Evolutionary conservation across 2,329 filamentous ascomycete genomes (phyloP), one percentile per base, ranked within the genome.

Genomic region (Aspergillus niger): DNA sequence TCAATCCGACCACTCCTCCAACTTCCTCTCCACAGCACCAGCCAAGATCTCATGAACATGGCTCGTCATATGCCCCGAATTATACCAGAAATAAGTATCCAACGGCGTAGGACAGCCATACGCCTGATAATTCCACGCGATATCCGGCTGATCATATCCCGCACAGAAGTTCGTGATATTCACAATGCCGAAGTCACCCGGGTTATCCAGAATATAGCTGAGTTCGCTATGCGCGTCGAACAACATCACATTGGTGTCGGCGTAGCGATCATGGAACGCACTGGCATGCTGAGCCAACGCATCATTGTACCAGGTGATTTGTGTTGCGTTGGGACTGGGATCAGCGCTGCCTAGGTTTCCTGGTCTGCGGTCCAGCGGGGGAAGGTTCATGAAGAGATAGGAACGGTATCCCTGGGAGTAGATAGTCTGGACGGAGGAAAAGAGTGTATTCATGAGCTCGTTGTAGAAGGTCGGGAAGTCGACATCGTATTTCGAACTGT

Each of bases 361-460:
- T 1, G 75, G 74, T 5, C 77, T 80, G 10, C 80, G 77, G 63
- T 85, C 78, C 1, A 84, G 68, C 0, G 83, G 82, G 1, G 83
- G 82, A 2, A 85, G 72, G 47, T 83, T 82, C 69, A 85, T 71
- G 63, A 85, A 80, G 6, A 85, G 69, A 59, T 79, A 82, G 24
- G 79, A 74, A 3, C 69, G 67, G 63, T 81, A 83, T 0, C 82
- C 81, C 0, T 78, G 72, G 0, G 68, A 54, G 55, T 79, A 79
- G 5, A 84, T 68, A 0, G 71, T 72, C 24, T 76, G 69, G 8
- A 82, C 73, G 15, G 76, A 75, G 13, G 71, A 60, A 58, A 83
- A 81, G 1, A 82, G 71, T 0, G 77, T 73, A 3, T 55, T 55
- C 38, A 81, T 76, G 5, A 84, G 69, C 10, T 70, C 67, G 3